Percentiles rank a stretch among this genome's conserved stretches.
phyloP scores from a whole-genome alignment of 306 rosid species.

The Coriaria nepalensis region DNA sequence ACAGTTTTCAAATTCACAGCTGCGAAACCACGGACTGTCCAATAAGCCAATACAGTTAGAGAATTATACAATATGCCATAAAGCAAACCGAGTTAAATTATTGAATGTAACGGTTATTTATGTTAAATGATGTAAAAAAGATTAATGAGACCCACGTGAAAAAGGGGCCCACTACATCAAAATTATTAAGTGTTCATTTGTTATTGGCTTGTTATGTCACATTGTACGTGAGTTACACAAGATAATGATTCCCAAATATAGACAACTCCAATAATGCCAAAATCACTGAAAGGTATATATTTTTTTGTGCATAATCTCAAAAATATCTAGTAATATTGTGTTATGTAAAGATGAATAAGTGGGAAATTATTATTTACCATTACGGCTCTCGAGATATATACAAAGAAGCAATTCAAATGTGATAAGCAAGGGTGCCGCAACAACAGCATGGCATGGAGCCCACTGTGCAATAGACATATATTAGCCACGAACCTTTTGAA shows the following conservation, averaged over 20 bases:
- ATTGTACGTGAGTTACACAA: too few relatives aligned
- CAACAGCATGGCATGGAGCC: constrained; percentile 98
- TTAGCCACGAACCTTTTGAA: constrained; percentile 3
- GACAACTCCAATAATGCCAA: too few relatives aligned
- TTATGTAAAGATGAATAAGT: too few relatives aligned
- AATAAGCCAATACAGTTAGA: constrained; percentile 18
- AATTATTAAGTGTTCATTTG: too few relatives aligned
- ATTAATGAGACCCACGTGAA: too few relatives aligned
- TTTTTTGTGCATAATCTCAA: constrained; percentile 5
- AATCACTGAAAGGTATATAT: too few relatives aligned
- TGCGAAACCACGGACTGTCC: constrained; percentile 50
- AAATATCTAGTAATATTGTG: too few relatives aligned
- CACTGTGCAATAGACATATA: constrained; percentile 63
- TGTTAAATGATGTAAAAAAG: too few relatives aligned
- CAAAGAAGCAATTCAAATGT: constrained; percentile 97
- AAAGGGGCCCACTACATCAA: too few relatives aligned
- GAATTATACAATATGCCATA: background rate
- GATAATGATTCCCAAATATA: too few relatives aligned
- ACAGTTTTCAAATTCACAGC: constrained; percentile 80
- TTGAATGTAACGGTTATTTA: too few relatives aligned
- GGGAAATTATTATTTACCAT: constrained; percentile 33
- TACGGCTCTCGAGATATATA: constrained; percentile 77
- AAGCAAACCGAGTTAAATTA: background rate
- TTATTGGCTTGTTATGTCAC: too few relatives aligned
- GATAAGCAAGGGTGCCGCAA: constrained; percentile 78